Percentiles rank a stretch among this genome's conserved stretches.
phyloP scores from a whole-genome alignment of 1,284 basidiomycete species.

The Moesziomyces sp. region DNA sequence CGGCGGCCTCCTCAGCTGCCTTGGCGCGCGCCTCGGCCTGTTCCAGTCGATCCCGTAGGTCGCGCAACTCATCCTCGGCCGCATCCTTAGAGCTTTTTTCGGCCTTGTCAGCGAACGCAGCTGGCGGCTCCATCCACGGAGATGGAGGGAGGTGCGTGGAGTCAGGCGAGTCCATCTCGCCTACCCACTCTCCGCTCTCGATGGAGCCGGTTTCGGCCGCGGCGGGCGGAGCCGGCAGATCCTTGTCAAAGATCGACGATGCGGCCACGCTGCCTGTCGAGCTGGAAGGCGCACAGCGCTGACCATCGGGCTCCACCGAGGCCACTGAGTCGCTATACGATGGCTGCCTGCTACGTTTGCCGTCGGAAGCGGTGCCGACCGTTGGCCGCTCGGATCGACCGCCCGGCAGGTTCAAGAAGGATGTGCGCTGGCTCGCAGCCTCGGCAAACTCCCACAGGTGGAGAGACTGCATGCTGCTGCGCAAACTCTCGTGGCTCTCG shows the following conservation, averaged over 20 bases:
- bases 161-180: conserved; percentile 3
- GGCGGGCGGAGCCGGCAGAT: conserved; percentile 13
- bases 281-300: conserved; percentile 8
- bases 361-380: not conserved
- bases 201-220: not conserved
- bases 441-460: conserved; percentile 17
- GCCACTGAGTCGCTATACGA: conserved; percentile 12
- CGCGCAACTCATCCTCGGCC: conserved; percentile 11
- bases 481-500: conserved; percentile 15
- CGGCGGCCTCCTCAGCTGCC: conserved; percentile 20
- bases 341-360: conserved; percentile 8
- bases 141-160: not conserved
- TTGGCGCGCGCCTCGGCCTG: conserved; percentile 17
- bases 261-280: conserved; percentile 13
- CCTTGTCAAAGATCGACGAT: conserved; percentile 26
- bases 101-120: not conserved
- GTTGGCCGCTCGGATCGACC: not conserved
- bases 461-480: conserved; percentile 13
- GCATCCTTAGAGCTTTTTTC: not conserved
- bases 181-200: conserved; percentile 6
- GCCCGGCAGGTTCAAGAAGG: conserved; percentile 6
- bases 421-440: not conserved
- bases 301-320: not conserved
- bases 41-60: conserved; percentile 19
- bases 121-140: not conserved